These are phyloP conservation scores for Odontarrhena argentea DNA, from an alignment of 345 rosid genomes.

Conservation along the genomic window DNA sequence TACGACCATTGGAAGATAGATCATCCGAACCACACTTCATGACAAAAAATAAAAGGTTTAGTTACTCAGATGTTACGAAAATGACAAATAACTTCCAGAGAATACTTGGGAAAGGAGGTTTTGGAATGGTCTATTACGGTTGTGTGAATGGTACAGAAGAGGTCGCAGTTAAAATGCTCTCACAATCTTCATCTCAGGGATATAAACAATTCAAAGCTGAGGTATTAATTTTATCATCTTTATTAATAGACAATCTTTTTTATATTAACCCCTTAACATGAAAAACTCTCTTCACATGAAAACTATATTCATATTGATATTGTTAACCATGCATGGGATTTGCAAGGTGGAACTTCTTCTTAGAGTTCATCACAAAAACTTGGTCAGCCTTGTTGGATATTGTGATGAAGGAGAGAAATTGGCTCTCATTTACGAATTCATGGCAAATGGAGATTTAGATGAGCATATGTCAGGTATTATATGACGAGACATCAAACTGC, in stretches of 20 bases:
- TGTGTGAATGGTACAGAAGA: conserved; percentile 22
- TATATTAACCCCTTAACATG: too few species aligned
- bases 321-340: neutral
- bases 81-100: conserved; percentile 50
- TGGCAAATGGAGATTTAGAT: conserved; percentile 49
- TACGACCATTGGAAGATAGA: neutral
- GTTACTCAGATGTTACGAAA: conserved; percentile 32
- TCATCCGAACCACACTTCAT: neutral
- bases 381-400: conserved; percentile 46
- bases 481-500: too few species aligned
- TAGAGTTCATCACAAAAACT: conserved; percentile 57
- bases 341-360: conserved; percentile 48
- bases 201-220: conserved; percentile 41
- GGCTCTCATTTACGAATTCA: too few species aligned
- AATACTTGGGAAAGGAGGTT: conserved; percentile 55
- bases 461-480: conserved; percentile 42
- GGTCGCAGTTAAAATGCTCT: conserved; percentile 44
- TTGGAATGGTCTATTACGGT: conserved; percentile 57
- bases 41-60: conserved; percentile 35
- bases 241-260: neutral
- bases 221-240: conserved; percentile 5
- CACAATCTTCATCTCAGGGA: conserved; percentile 39
- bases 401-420: conserved; percentile 37
- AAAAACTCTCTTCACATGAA: too few species aligned
- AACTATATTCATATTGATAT: neutral